Conservation (phyloP, 129 eudicot genomes). For the Tanacetum coccineum region DNA sequence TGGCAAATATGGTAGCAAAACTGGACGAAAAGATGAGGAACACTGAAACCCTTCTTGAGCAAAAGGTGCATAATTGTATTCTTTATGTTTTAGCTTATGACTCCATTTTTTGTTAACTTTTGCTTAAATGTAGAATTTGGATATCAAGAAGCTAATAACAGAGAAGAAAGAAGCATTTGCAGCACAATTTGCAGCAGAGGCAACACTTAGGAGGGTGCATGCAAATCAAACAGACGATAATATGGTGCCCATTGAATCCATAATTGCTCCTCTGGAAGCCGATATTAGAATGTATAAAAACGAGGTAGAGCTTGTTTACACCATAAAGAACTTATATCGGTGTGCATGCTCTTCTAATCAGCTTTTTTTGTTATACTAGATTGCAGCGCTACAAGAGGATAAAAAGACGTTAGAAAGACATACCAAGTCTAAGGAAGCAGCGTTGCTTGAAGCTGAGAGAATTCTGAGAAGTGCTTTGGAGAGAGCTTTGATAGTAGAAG, state of each 20-base stretch:
- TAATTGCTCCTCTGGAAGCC: conserved; percentile 86
- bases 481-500: conserved; percentile 77
- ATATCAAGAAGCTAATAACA: conserved; percentile 58
- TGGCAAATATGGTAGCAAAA: conserved; percentile 46
- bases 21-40: conserved; percentile 60
- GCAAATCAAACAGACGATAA: conserved; percentile 67
- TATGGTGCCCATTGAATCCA: conserved; percentile 62
- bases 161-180: conserved; percentile 88
- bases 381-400: conserved; percentile 63
- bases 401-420: conserved; percentile 75
- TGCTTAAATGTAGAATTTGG: conserved; percentile 66
- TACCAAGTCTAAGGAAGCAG: conserved; percentile 78
- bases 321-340: too few species aligned
- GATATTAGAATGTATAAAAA: conserved; percentile 64
- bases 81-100: background rate
- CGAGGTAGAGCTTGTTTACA: conserved; percentile 41
- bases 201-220: conserved; percentile 79
- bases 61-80: conserved; percentile 48
- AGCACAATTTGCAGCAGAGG: conserved; percentile 95
- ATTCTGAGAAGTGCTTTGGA: conserved; percentile 86
- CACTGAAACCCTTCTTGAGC: conserved; percentile 53
- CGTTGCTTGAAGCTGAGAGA: conserved; percentile 74
- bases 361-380: conserved; percentile 31
- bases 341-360: too few species aligned
- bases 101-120: background rate